Conservation (phyloP, 1,284 basidiomycete genomes). For the Cryptococcus sp. region DNA sequence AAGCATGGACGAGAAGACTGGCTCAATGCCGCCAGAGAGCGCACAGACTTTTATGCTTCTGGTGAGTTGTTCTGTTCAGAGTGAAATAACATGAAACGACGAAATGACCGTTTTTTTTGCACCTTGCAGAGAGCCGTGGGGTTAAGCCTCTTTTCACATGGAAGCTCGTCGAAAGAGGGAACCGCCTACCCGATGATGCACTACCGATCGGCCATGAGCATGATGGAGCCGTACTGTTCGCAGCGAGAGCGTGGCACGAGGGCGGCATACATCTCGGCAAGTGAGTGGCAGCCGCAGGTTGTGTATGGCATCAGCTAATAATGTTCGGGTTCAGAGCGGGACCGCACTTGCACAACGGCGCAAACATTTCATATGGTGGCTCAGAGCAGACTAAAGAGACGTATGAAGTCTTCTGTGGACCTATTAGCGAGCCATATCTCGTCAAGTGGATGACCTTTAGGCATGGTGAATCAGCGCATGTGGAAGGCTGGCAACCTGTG, state of each 20-base stretch:
- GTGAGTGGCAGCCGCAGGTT: constrained; percentile 24
- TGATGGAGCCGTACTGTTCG: constrained; percentile 42
- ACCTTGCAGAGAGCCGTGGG: constrained; percentile 14
- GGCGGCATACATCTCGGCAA: constrained; percentile 51
- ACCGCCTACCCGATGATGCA: constrained; percentile 42
- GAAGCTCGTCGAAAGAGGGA: constrained; percentile 44
- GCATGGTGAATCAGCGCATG: constrained; percentile 34
- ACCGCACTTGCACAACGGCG: constrained; percentile 38
- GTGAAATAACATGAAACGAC: no score
- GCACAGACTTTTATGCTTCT: constrained; percentile 53
- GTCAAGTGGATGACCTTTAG: constrained; percentile 47
- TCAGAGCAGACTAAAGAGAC: constrained; percentile 39
- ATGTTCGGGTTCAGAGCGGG: constrained; percentile 33
- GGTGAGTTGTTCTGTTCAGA: constrained; percentile 15
- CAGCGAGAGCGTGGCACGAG: constrained; percentile 44
- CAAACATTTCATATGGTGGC: constrained; percentile 45
- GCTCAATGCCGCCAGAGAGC: constrained; percentile 66
- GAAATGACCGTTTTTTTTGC: no score
- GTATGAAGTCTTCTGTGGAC: constrained; percentile 50
- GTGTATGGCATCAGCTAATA: neutral
- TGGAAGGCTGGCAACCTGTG: constrained; percentile 45
- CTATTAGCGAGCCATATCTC: constrained; percentile 31
- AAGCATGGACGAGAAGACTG: constrained; percentile 56
- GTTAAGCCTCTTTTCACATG: constrained; percentile 42
- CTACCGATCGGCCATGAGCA: constrained; percentile 48